Evolutionary conservation across 2,329 filamentous ascomycete species (phyloP), one percentile per base, ranked within the genome.

Genomic region (Ceratocystis colombiana): DNA sequence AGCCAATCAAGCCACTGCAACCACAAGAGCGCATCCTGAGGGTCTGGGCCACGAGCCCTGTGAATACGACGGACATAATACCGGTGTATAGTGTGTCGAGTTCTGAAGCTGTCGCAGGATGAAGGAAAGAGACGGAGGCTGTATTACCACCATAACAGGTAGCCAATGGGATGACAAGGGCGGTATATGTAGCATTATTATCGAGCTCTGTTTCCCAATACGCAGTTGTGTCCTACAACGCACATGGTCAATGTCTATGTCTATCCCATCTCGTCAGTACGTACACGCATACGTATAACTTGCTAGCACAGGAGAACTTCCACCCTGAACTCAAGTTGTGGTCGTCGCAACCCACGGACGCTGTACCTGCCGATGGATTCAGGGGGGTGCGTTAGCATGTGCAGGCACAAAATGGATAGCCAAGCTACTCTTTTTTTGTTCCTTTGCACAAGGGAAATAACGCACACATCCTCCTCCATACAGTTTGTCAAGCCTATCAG

Each of bases 281-380:
- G 10, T 5, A n/a, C 53, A 57, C 53, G 30, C 25, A 15, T 33
- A 33, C 25, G 53, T 28, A 28, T 28, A 6, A 30, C 46, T 30
- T 28, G 53, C 15, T 33, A 12, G 25, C 53, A 57, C 12, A 22
- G 25, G 25, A 57, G 53, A 30, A 22, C 53, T 30, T n/a, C 25
- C 12, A 22, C 53, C 53, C 25, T 15, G 10, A 12, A 5, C 30
- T 22, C 8, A 57, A 22, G 15, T 1, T 57, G 53, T 28, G 17
- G 22, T 57, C n/a, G 22, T 57, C n/a, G 8, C 12, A 28, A 30
- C 53, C 22, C 53, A 57, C 53, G 22, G 53, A 57, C 53, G 25
- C 15, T 57, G 53, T 57, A 57, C 53, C 53, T 57, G 53, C 53
- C 53, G 53, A 57, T 57, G 53, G 53, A 57, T 57, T 30, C 53